These are phyloP conservation scores for Phytophthora foliorum DNA, from an alignment of 352 stramenopile species.

Conservation along the genomic window DNA sequence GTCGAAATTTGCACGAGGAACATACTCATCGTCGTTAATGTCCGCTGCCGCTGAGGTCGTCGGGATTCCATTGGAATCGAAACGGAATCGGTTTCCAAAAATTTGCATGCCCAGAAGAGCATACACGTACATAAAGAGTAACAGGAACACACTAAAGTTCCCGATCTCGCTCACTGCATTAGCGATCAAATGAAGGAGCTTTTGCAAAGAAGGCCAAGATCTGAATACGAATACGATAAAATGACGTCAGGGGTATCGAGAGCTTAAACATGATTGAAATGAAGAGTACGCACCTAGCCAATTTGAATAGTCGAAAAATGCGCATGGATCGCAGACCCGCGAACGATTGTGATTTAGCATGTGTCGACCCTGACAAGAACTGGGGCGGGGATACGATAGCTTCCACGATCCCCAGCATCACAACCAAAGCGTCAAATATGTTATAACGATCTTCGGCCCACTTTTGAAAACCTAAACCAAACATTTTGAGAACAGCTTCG, in stretches of 20 bases:
- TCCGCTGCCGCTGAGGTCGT: conserved; percentile 31
- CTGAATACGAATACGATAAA: conserved; percentile 66
- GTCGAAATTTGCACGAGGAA: conserved; percentile 79
- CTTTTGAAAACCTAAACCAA: conserved; percentile 58
- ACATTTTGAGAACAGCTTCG: conserved; percentile 74
- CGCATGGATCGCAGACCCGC: conserved; percentile 89
- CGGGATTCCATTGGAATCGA: conserved; percentile 72
- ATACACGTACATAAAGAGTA: conserved; percentile 96
- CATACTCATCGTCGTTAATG: conserved; percentile 19
- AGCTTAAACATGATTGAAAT: conserved; percentile 11
- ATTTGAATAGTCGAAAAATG: conserved; percentile 93
- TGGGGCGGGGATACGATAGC: conserved; percentile 49
- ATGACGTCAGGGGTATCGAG: conserved; percentile 3
- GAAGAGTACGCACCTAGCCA: conserved; percentile 58
- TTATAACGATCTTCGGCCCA: conserved; percentile 83
- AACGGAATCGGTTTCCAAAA: conserved; percentile 93
- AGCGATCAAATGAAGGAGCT: conserved; percentile 91
- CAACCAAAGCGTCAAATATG: conserved; percentile 82
- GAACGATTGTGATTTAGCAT: conserved; percentile 44
- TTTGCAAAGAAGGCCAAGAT: conserved; percentile 93
- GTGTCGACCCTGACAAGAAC: conserved; percentile 23
- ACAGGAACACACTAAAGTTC: conserved; percentile 94
- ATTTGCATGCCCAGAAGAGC: conserved; percentile 93
- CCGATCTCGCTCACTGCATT: conserved; percentile 90
- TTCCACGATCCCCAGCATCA: conserved; percentile 54